phyloP scores from a whole-genome alignment of 208 protist genomes.

The Trichomonas vaginalis region DNA sequence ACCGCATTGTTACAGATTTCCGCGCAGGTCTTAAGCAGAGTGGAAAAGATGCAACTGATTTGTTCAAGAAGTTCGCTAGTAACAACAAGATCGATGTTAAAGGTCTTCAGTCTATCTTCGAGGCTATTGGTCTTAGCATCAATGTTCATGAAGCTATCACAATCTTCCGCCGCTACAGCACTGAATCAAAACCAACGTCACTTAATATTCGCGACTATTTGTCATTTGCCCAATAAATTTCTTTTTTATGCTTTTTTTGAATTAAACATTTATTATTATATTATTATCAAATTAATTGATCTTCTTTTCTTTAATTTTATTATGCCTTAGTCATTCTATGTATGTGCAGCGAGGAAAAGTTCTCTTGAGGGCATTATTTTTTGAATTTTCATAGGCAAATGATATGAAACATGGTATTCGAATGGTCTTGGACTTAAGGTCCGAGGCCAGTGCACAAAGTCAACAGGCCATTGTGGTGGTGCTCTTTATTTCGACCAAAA shows the following conservation, averaged over 20 bases:
- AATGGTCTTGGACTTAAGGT: too few relatives aligned
- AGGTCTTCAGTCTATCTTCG: background rate
- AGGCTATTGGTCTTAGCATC: background rate
- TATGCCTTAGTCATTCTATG: too few relatives aligned
- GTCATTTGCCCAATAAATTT: background rate
- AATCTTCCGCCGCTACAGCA: background rate
- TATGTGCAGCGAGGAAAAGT: too few relatives aligned
- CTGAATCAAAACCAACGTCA: background rate
- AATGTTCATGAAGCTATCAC: background rate
- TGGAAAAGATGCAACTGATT: background rate
- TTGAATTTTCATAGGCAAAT: too few relatives aligned
- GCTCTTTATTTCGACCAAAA: too few relatives aligned
- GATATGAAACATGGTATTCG: too few relatives aligned
- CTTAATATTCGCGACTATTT: background rate
- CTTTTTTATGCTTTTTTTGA: background rate
- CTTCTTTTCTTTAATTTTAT: too few relatives aligned
- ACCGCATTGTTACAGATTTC: background rate
- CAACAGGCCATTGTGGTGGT: too few relatives aligned
- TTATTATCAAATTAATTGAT: too few relatives aligned
- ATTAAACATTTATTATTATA: too few relatives aligned
- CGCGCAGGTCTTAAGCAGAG: background rate
- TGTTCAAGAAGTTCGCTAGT: background rate
- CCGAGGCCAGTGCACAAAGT: too few relatives aligned
- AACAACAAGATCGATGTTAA: background rate
- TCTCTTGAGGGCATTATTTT: too few relatives aligned